phyloP scores from a whole-genome alignment of 805 yeast species.

The Candida taoyuanica region DNA sequence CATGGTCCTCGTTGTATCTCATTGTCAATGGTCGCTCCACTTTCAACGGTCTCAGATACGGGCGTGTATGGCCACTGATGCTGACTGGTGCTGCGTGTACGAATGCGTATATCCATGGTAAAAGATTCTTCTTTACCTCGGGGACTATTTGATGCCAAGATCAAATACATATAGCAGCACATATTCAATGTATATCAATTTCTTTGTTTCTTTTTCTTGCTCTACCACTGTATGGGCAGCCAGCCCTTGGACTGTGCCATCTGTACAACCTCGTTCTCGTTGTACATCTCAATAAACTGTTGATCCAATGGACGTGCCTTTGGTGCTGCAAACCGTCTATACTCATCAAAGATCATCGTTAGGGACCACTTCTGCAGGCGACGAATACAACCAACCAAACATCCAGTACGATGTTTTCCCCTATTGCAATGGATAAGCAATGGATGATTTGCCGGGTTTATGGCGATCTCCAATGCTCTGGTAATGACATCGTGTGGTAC shows the following conservation, averaged over 20 bases:
- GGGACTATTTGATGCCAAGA: slow-evolving; percentile 6
- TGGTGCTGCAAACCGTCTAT: slow-evolving; percentile 90
- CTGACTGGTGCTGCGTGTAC: slow-evolving; percentile 54
- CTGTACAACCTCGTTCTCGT: slow-evolving; percentile 55
- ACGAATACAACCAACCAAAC: slow-evolving; percentile 88
- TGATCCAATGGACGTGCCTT: slow-evolving; percentile 94
- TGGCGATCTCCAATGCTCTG: slow-evolving; percentile 72
- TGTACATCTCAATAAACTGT: slow-evolving; percentile 88
- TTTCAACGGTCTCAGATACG: slow-evolving; percentile 46
- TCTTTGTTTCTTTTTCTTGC: too few relatives aligned
- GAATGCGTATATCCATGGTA: slow-evolving; percentile 66
- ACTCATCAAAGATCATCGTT: slow-evolving; percentile 93
- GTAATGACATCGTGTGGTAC: slow-evolving; percentile 65
- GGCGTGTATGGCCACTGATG: slow-evolving; percentile 58
- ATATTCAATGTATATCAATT: too few relatives aligned
- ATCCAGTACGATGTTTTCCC: slow-evolving; percentile 96
- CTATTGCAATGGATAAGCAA: slow-evolving; percentile 90
- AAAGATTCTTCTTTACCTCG: slow-evolving; percentile 46
- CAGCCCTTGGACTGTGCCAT: slow-evolving; percentile 50
- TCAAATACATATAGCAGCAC: not conserved
- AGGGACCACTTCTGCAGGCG: slow-evolving; percentile 88
- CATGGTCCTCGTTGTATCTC: slow-evolving; percentile 76
- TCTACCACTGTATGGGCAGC: slow-evolving; percentile 74
- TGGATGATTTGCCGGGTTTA: slow-evolving; percentile 88
- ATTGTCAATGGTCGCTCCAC: slow-evolving; percentile 66